Evolutionary conservation across 495 filamentous ascomycete genomes (phyloP).

Genomic region (Cercophora samala): DNA sequence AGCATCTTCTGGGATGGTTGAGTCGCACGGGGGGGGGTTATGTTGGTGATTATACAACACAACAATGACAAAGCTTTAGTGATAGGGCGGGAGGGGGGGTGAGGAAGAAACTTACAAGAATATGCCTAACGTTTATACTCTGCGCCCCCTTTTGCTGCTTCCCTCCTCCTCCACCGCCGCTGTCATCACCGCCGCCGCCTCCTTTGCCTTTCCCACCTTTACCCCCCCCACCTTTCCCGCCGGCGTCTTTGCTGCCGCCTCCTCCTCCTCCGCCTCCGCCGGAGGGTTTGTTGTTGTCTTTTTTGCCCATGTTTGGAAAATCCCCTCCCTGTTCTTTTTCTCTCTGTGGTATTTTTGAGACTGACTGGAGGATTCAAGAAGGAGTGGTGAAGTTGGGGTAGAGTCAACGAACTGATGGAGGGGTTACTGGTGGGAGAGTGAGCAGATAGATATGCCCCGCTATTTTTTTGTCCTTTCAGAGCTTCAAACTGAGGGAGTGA

Average conservation of each 20-base stretch:
- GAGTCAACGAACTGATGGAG: neutral
- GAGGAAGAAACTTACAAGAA: conserved; percentile 60
- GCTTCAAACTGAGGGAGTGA: no score
- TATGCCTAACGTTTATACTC: conserved; percentile 83
- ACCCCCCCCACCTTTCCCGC: conserved; percentile 49
- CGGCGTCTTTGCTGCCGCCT: conserved; percentile 46
- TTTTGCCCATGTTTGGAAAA: conserved; percentile 17
- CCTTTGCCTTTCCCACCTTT: conserved; percentile 41
- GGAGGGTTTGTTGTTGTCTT: conserved; percentile 30
- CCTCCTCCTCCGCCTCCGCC: conserved; percentile 53
- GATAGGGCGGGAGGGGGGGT: no score
- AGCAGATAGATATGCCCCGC: no score
- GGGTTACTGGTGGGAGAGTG: neutral
- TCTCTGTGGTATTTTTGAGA: no score
- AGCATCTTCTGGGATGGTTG: neutral
- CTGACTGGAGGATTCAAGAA: no score
- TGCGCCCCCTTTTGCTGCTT: conserved; percentile 61
- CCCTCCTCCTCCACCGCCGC: conserved; percentile 13
- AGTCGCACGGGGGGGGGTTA: no score
- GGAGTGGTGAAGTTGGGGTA: no score
- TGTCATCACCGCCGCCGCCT: neutral
- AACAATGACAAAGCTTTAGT: no score
- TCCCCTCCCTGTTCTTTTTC: neutral
- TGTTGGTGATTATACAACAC: neutral
- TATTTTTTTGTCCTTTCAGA: no score